Conservation (phyloP, 2,329 filamentous ascomycete species). For the Neonectria punicea region DNA sequence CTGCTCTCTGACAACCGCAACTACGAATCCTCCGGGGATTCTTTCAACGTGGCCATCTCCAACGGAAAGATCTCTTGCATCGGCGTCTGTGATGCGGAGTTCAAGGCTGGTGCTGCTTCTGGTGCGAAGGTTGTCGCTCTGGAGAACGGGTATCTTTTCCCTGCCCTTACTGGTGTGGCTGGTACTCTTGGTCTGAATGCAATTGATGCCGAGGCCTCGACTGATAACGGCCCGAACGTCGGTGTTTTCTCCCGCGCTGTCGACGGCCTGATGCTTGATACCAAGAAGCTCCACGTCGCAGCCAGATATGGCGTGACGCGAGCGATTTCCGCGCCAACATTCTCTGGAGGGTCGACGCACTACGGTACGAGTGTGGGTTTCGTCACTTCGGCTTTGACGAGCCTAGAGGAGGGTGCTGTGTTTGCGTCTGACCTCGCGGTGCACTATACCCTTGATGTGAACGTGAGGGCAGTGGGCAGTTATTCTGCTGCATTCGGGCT, state of each 20-base stretch:
- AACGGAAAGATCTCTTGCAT: conserved; percentile 66
- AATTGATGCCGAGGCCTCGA: conserved; percentile 67
- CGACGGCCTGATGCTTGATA: conserved; percentile 65
- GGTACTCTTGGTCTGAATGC: conserved; percentile 70
- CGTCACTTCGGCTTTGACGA: conserved; percentile 59
- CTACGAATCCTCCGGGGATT: conserved; percentile 45
- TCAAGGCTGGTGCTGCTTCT: conserved; percentile 49
- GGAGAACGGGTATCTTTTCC: conserved; percentile 68
- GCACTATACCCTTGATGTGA: conserved; percentile 66
- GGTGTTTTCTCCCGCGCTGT: conserved; percentile 66
- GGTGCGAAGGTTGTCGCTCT: conserved; percentile 57
- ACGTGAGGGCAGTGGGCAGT: conserved; percentile 55
- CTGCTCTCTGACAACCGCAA: conserved; percentile 58
- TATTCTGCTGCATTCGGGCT: conserved; percentile 64
- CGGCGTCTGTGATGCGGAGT: conserved; percentile 61
- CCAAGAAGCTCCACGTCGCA: conserved; percentile 65
- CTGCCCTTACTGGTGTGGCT: conserved; percentile 69
- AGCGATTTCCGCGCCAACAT: conserved; percentile 66
- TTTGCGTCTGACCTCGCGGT: conserved; percentile 65
- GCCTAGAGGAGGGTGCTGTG: conserved; percentile 60
- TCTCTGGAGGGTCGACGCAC: conserved; percentile 54
- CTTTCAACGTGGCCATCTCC: conserved; percentile 62
- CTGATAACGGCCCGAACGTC: conserved; percentile 61
- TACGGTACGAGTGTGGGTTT: conserved; percentile 70
- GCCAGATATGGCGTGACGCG: conserved; percentile 67